Conservation (phyloP, 2,329 filamentous ascomycete species). For the Aspergillus novofumigatus region DNA sequence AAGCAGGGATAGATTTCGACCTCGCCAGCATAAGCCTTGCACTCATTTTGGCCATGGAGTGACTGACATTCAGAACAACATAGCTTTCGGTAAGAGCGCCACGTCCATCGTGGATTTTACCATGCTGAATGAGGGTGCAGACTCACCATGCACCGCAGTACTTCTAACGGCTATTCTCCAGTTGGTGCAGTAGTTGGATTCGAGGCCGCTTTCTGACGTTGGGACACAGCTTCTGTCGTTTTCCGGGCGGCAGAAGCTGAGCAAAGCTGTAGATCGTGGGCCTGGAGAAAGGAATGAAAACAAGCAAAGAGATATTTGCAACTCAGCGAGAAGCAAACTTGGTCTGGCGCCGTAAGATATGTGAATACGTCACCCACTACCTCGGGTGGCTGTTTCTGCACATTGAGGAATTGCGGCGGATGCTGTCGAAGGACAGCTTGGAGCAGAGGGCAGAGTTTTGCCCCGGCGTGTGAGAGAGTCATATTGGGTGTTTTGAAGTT, state of each 20-base stretch:
- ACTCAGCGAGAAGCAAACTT: background rate
- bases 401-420: background rate
- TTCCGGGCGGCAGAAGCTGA: background rate
- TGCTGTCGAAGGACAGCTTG: background rate
- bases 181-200: constrained; percentile 4
- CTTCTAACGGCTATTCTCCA: constrained; percentile 9
- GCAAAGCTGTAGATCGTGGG: background rate
- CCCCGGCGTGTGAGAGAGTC: background rate
- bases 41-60: background rate
- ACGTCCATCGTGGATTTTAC: background rate
- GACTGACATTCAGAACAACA: background rate
- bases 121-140: constrained; percentile 7
- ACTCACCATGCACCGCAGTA: constrained; percentile 7
- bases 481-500: background rate
- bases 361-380: background rate
- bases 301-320: background rate
- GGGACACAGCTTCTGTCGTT: background rate
- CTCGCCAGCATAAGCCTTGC: background rate
- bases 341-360: background rate
- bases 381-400: background rate
- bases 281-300: background rate
- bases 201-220: background rate
- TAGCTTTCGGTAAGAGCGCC: background rate
- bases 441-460: background rate
- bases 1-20: constrained; percentile 8